Percentiles rank a stretch among this genome's conserved stretches.
These are phyloP conservation scores for Butyriboletus loyo DNA, from an alignment of 768 basidiomycete genomes.

Conservation along the genomic window DNA sequence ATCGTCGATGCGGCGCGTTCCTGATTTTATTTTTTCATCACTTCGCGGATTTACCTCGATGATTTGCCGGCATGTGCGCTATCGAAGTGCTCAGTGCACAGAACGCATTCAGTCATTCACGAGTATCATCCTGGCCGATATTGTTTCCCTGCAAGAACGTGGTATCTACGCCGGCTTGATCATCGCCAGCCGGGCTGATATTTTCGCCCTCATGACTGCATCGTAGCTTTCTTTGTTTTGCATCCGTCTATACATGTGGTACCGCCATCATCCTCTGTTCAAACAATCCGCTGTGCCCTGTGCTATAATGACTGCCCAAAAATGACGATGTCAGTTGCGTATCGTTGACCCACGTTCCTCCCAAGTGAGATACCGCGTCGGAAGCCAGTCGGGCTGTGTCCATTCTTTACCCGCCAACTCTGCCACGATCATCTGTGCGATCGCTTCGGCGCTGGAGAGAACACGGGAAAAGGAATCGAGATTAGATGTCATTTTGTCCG, in stretches of 20 bases:
- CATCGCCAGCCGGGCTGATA: no score
- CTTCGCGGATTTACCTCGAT: no score
- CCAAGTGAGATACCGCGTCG: constrained; percentile 48
- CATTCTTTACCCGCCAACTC: constrained; percentile 45
- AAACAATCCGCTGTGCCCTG: neutral
- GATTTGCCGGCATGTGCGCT: no score
- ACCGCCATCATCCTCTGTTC: neutral
- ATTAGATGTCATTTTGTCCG: neutral
- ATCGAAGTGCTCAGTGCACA: no score
- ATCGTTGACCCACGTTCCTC: constrained; percentile 1
- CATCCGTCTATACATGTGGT: neutral
- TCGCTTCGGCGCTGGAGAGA: constrained; percentile 52
- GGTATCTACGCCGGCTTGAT: no score
- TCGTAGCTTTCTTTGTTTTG: neutral
- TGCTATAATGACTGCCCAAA: neutral
- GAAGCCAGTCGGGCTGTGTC: constrained; percentile 61
- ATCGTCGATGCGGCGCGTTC: no score
- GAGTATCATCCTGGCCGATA: no score
- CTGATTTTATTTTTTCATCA: no score
- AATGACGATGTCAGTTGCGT: neutral
- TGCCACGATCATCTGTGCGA: constrained; percentile 56
- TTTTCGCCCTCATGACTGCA: no score
- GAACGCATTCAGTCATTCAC: no score
- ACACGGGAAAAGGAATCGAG: neutral
- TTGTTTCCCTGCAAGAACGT: no score